Base-by-base conservation (phyloP, 2,329 filamentous ascomycete species). In the Calycina herbarum region DNA sequence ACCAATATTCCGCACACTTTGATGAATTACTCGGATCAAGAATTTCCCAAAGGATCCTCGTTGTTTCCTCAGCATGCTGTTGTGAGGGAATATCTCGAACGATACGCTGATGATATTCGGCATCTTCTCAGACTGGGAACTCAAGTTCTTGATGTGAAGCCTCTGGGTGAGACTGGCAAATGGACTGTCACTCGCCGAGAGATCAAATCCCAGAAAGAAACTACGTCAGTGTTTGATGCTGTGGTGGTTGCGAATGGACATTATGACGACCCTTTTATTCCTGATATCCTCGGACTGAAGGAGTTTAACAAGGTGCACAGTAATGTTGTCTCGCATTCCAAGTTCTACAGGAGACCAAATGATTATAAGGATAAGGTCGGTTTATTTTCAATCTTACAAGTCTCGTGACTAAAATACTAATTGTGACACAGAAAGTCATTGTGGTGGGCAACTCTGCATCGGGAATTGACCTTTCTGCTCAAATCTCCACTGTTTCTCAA, bases 221-320 rank as follows among this genome's bases (percentile, higher is more conserved):
- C 54, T 4, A 57, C 54, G 2, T 57, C 54, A 15, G 4, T 57
- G 15, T 57, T 57, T 57, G 54, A 57, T 33, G 54, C 54, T 57
- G 54, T 57, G 24, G 29, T 57, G 5, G 54, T 31, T 57, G 54
- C 54, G 20, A 57, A 57, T 57, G 54, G 54, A 15, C 54, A 57
- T 33, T 57, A 57, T 57, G 54, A 57, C 24, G 54, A 57, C 29
- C 54, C 54, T 33, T 57, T 57, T 33, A 33, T 57, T 29, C 54
- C 54, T 33, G 29, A 57, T 57, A 57, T 57, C 7, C 11, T 10
- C 3, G 54, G 54, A 29, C 29, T 57, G 11, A 17, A 57, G 24
- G 15, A 17, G 13, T 57, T 57, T 7, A 29, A 57, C 11, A n/a
- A 15, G 6, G 29, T 24, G 29, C 29, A 57, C 13, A 15, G 11